Conservation (phyloP, 768 basidiomycete species). For the Russula emetica region DNA sequence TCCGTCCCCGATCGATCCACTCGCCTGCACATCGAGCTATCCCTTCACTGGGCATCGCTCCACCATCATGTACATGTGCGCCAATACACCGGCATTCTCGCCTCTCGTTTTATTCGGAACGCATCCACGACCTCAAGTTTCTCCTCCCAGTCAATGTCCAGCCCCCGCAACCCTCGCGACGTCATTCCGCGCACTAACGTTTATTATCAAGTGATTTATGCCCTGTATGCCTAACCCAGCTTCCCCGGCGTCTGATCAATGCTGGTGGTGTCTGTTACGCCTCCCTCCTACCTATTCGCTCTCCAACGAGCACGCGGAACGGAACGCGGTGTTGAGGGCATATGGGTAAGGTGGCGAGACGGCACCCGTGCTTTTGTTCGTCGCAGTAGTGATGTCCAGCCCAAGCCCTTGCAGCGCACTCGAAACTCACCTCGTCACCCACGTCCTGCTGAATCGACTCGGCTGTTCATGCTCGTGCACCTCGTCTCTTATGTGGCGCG, state of each 20-base stretch:
- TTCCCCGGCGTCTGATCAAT: constrained; percentile 45
- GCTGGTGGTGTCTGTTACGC: constrained; percentile 31
- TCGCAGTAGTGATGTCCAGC: constrained; percentile 4
- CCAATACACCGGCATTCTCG: constrained; percentile 69
- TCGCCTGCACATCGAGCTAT: constrained; percentile 59
- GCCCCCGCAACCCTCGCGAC: constrained; percentile 21
- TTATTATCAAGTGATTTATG: constrained; percentile 31
- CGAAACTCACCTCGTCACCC: background rate
- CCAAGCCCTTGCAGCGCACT: constrained; percentile 8
- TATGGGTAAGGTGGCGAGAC: constrained; percentile 8
- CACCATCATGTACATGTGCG: constrained; percentile 47
- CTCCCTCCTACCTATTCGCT: constrained; percentile 28
- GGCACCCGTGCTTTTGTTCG: background rate
- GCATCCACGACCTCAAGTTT: constrained; percentile 26
- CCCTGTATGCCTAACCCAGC: constrained; percentile 27
- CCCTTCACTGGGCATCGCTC: constrained; percentile 78
- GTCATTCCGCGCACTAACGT: constrained; percentile 26
- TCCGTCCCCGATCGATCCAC: constrained; percentile 45
- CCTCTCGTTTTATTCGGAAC: constrained; percentile 33
- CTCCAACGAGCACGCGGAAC: constrained; percentile 19
- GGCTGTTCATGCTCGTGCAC: constrained; percentile 12
- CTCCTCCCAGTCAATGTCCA: constrained; percentile 19
- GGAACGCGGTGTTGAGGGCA: constrained; percentile 12
- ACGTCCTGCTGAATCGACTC: constrained; percentile 3
- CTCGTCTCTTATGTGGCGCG: constrained; percentile 28